Conservation (phyloP, 257 asterid species). For the Knoxia roxburghii region DNA sequence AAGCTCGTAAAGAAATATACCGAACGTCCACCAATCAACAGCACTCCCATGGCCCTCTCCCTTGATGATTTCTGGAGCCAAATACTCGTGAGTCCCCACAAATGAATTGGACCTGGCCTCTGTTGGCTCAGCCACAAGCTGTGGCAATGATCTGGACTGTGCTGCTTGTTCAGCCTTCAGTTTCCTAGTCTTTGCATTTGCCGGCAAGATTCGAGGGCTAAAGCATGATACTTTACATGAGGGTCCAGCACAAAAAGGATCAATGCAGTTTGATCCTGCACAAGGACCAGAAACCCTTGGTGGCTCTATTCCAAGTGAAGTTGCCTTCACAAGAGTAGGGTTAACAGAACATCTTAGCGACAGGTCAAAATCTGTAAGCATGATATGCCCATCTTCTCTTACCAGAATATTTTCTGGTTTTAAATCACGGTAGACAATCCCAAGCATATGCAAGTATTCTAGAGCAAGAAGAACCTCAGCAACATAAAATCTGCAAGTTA, state of each 20-base stretch:
- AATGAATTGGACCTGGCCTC: slow-evolving; percentile 93
- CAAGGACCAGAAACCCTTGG: slow-evolving; percentile 87
- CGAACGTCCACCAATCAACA: slow-evolving; percentile 98
- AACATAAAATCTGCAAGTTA: slow-evolving; percentile 59
- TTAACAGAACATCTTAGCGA: slow-evolving; percentile 82
- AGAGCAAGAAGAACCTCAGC: slow-evolving; percentile 95
- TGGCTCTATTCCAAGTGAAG: slow-evolving; percentile 46
- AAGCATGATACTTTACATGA: slow-evolving; percentile 92
- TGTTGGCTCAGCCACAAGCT: slow-evolving; percentile 87
- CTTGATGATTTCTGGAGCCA: slow-evolving; percentile 92
- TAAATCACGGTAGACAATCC: slow-evolving; percentile 83
- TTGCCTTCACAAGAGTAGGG: slow-evolving; percentile 64
- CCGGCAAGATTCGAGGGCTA: slow-evolving; percentile 54
- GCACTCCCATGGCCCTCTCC: slow-evolving; percentile 97
- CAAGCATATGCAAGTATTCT: slow-evolving; percentile 92
- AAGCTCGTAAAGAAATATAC: slow-evolving; percentile 82
- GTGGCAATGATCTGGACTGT: slow-evolving; percentile 54
- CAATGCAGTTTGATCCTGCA: slow-evolving; percentile 81
- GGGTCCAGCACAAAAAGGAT: slow-evolving; percentile 88
- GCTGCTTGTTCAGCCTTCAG: slow-evolving; percentile 42
- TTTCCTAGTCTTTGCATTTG: slow-evolving; percentile 48
- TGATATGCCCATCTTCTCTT: slow-evolving; percentile 89
- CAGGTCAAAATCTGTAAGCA: slow-evolving; percentile 87
- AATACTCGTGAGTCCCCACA: slow-evolving; percentile 90
- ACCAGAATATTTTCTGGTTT: slow-evolving; percentile 88